These are phyloP conservation scores for Rutstroemia sp. DNA, from an alignment of 2,329 filamentous ascomycete species.

Conservation along the genomic window DNA sequence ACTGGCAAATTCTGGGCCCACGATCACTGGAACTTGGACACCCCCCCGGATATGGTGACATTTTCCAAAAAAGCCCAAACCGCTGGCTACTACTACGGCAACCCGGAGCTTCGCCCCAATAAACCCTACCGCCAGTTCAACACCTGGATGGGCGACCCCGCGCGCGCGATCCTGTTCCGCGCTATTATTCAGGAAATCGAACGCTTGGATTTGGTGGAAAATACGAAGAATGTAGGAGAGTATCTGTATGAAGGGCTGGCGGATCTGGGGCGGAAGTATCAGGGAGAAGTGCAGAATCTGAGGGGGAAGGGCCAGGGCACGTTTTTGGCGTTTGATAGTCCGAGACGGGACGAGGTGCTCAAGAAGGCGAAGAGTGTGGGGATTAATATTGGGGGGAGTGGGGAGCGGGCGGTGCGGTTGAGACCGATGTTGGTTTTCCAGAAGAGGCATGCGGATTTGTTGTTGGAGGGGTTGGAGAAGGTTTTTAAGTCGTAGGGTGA, in stretches of 20 bases:
- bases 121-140: conserved; percentile 84
- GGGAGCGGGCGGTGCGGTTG: conserved; percentile 60
- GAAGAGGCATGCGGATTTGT: conserved; percentile 80
- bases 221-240: conserved; percentile 53
- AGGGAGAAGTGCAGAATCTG: conserved; percentile 63
- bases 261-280: conserved; percentile 56
- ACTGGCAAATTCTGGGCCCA: conserved; percentile 85
- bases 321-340: conserved; percentile 75
- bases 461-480: conserved; percentile 70
- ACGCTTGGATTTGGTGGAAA: conserved; percentile 57
- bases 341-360: conserved; percentile 60
- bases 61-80: conserved; percentile 85
- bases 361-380: conserved; percentile 64
- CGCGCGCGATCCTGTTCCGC: conserved; percentile 68
- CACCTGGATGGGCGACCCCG: conserved; percentile 81
- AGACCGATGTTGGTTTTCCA: conserved; percentile 81
- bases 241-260: conserved; percentile 62
- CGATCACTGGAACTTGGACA: conserved; percentile 68
- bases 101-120: conserved; percentile 67
- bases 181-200: conserved; percentile 71
- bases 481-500: conserved; percentile 25
- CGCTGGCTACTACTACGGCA: conserved; percentile 75
- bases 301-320: conserved; percentile 70
- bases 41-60: conserved; percentile 78
- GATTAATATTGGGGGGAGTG: conserved; percentile 72